Evolutionary conservation across 768 basidiomycete genomes (phyloP).

Genomic region (Panus rudis): DNA sequence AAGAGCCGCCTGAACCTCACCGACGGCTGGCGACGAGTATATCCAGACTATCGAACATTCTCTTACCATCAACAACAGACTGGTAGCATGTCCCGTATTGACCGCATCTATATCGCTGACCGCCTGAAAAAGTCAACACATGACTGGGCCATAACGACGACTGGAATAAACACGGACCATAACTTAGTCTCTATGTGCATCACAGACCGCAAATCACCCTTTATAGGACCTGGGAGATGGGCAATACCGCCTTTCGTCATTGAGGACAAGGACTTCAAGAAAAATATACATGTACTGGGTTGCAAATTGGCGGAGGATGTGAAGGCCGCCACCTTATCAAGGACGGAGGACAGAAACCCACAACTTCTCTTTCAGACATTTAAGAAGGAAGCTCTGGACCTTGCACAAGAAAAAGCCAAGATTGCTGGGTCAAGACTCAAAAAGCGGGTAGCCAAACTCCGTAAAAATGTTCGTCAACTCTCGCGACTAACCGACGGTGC

Average conservation of each 20-base stretch:
- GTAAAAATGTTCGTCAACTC: background rate
- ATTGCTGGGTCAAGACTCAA: background rate
- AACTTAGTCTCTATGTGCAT: conserved; percentile 23
- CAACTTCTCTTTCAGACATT: background rate
- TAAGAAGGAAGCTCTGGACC: background rate
- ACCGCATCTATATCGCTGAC: background rate
- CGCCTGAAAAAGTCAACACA: background rate
- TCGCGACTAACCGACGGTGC: background rate
- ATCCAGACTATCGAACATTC: background rate
- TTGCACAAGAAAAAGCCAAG: background rate
- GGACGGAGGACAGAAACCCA: background rate
- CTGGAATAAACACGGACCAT: conserved; percentile 21
- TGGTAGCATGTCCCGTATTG: background rate
- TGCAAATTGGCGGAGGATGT: background rate
- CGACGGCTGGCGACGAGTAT: conserved; percentile 12
- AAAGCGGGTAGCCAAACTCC: background rate
- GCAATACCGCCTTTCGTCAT: background rate
- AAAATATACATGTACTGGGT: background rate
- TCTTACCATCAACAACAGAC: conserved; percentile 1
- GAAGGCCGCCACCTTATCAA: background rate
- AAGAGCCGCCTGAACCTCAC: conserved; percentile 1
- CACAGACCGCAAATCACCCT: background rate
- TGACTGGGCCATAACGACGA: background rate
- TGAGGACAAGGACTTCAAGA: background rate
- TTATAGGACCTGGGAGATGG: background rate